A percentile compares a stretch with the other conserved stretches of the same genome.
phyloP scores from a whole-genome alignment of 768 basidiomycete species.

The Lentinula guzmanii region DNA sequence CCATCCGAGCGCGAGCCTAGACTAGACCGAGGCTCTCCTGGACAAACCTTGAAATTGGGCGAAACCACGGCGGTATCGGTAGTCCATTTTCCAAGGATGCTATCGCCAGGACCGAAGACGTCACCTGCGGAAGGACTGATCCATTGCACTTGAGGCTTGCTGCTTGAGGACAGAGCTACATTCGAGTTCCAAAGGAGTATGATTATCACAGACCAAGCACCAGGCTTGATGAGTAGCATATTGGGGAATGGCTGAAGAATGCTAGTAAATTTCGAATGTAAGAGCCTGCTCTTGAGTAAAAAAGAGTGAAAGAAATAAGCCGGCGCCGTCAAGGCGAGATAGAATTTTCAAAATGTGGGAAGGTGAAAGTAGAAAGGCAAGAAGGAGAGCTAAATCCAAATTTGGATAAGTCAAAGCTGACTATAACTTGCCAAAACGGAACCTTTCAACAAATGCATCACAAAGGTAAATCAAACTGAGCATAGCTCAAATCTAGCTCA shows the following conservation, averaged over 20 bases:
- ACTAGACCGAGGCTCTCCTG: not conserved
- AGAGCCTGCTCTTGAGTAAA: not conserved
- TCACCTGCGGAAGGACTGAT: constrained; percentile 6
- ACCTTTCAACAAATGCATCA: not conserved
- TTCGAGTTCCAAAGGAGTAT: not conserved
- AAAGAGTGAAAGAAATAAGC: not conserved
- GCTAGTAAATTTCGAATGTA: not conserved
- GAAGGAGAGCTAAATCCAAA: not conserved
- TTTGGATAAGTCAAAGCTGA: not conserved
- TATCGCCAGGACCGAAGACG: not conserved
- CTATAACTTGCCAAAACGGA: not conserved
- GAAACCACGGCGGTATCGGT: constrained; percentile 2
- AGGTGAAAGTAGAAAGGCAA: not conserved
- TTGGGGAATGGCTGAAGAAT: not conserved
- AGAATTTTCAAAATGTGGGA: not conserved
- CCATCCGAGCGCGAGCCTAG: not conserved
- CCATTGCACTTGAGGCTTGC: constrained; percentile 2
- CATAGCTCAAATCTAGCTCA: no score
- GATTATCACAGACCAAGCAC: not conserved
- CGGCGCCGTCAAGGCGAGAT: constrained; percentile 4
- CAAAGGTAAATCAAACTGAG: not conserved
- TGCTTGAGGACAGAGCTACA: not conserved
- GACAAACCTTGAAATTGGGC: constrained; percentile 3
- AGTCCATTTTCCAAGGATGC: constrained; percentile 4
- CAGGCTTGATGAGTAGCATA: constrained; percentile 3